Conservation (phyloP, 495 filamentous ascomycete species). For the Lineolata rhizophorae region DNA sequence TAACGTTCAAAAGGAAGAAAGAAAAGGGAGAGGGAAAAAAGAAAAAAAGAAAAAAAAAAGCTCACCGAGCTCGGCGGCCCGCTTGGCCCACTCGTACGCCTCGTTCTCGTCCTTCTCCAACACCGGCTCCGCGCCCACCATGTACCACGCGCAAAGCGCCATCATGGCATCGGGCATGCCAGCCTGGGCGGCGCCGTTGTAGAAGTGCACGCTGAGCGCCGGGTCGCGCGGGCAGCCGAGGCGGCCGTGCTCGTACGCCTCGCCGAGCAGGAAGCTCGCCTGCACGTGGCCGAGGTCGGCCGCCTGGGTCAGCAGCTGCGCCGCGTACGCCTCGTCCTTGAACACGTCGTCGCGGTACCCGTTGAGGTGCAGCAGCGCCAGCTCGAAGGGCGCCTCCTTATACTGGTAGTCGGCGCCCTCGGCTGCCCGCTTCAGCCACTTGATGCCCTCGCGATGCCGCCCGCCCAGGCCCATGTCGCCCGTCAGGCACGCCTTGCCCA, state of each 20-base stretch:
- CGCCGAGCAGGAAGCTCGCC: slow-evolving; percentile 71
- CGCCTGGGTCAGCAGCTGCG: slow-evolving; percentile 82
- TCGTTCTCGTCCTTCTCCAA: slow-evolving; percentile 89
- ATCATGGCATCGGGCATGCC: slow-evolving; percentile 89
- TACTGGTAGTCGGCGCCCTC: slow-evolving; percentile 82
- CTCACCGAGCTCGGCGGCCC: slow-evolving; percentile 67
- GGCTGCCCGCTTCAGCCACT: slow-evolving; percentile 86
- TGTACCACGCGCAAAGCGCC: slow-evolving; percentile 96
- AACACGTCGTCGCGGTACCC: slow-evolving; percentile 89
- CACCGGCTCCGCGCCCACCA: slow-evolving; percentile 83
- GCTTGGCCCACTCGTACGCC: slow-evolving; percentile 87
- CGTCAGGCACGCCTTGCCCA: slow-evolving; percentile 73
- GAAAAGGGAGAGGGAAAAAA: no score
- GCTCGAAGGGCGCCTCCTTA: slow-evolving; percentile 78
- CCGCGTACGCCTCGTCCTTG: slow-evolving; percentile 69
- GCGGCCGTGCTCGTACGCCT: slow-evolving; percentile 87
- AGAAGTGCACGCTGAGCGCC: slow-evolving; percentile 89
- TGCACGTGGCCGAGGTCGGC: slow-evolving; percentile 78
- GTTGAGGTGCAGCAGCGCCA: slow-evolving; percentile 66
- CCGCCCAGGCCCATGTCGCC: slow-evolving; percentile 71
- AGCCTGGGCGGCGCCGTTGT: slow-evolving; percentile 70
- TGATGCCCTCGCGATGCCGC: slow-evolving; percentile 70
- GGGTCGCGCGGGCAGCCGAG: slow-evolving; percentile 76
- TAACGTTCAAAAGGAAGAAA: no score
- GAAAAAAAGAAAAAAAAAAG: slow-evolving; percentile 3